Percentiles rank a stretch among this genome's conserved stretches.
Evolutionary conservation across 371 early-diverging fungal genomes (phyloP).

Genomic region (Circinella minor): DNA sequence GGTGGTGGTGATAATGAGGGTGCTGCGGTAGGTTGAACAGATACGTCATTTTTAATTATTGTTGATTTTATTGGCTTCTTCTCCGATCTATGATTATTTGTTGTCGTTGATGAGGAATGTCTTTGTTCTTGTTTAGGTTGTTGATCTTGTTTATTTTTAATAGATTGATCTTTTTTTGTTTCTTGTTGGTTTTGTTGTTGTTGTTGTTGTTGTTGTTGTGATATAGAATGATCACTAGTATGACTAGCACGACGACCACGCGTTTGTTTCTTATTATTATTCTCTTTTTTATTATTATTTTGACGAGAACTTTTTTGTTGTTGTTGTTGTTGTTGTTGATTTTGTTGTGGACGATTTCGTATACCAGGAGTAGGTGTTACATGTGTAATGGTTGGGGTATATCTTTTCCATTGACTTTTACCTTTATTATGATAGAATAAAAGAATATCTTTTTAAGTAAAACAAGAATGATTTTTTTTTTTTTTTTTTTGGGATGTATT

Average conservation of each 20-base stretch:
- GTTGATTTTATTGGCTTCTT: background rate
- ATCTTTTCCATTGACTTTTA: constrained; percentile 66
- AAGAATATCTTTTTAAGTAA: background rate
- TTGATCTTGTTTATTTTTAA: background rate
- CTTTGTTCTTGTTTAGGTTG: background rate
- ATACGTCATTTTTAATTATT: background rate
- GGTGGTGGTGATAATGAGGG: background rate
- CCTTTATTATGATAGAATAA: constrained; percentile 28
- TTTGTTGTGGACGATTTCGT: constrained; percentile 20
- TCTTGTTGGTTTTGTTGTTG: background rate
- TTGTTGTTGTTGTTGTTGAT: constrained; percentile 24
- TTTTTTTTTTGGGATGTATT: constrained; percentile 10
- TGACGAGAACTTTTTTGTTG: constrained; percentile 5
- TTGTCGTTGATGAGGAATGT: too few species aligned
- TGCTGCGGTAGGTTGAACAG: background rate
- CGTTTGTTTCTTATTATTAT: constrained; percentile 14
- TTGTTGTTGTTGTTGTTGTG: constrained; percentile 10
- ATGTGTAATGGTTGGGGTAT: constrained; percentile 65
- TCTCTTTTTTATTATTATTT: constrained; percentile 7
- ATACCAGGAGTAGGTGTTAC: constrained; percentile 38
- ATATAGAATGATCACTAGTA: background rate
- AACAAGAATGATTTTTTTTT: too few species aligned
- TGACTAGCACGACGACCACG: constrained; percentile 19
- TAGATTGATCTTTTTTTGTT: constrained; percentile 2
- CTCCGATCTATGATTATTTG: background rate